These are phyloP conservation scores for Trypanosoma grayi DNA, from an alignment of 208 protist genomes.

Conservation along the genomic window DNA sequence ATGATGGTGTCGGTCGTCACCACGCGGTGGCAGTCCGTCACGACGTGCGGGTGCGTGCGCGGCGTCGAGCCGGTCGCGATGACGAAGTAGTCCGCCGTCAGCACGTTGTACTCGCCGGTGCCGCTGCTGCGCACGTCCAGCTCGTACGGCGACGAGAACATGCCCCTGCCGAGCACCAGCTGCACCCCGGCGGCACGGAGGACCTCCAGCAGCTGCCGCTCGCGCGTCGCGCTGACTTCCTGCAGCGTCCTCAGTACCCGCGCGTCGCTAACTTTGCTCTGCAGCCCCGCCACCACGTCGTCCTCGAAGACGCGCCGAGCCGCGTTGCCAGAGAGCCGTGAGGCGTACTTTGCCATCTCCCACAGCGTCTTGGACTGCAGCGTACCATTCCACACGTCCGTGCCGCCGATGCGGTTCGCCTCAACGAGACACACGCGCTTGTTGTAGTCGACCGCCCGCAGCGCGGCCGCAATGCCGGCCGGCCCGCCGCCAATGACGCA, in stretches of 20 bases:
- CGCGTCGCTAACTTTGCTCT: conserved; percentile 26
- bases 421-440: conserved; percentile 70
- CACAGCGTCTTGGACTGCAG: conserved; percentile 75
- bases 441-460: conserved; percentile 49
- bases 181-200: conserved; percentile 42
- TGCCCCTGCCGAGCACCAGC: conserved; percentile 54
- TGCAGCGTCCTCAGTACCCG: conserved; percentile 38
- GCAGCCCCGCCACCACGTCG: conserved; percentile 10
- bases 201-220: conserved; percentile 30
- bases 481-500: conserved; percentile 73
- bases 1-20: conserved; percentile 59
- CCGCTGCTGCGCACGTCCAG: conserved; percentile 49
- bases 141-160: conserved; percentile 50
- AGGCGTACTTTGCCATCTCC: conserved; percentile 54
- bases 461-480: conserved; percentile 53
- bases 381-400: conserved; percentile 66
- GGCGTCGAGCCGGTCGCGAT: conserved; percentile 66
- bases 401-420: conserved; percentile 44
- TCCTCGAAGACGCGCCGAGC: conserved; percentile 36
- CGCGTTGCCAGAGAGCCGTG: conserved; percentile 27
- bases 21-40: conserved; percentile 36
- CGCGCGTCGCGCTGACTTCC: conserved; percentile 33
- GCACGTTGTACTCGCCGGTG: conserved; percentile 46
- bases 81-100: conserved; percentile 67
- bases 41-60: conserved; percentile 37